These are phyloP conservation scores for Tetracladium maxilliforme DNA, from an alignment of 2,329 filamentous ascomycete genomes.

Conservation along the genomic window DNA sequence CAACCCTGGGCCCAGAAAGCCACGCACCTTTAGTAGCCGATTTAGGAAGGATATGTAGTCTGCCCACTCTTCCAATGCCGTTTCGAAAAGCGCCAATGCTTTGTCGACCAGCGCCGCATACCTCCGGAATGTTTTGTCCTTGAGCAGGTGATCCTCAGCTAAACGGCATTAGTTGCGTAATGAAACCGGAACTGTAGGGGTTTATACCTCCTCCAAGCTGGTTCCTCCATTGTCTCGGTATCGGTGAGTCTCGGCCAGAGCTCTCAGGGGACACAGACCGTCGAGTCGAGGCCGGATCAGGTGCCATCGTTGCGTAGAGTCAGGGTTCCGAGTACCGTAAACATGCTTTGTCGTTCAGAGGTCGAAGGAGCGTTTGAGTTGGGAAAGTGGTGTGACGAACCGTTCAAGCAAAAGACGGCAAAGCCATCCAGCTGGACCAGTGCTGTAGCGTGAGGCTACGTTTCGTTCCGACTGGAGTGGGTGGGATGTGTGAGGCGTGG, in stretches of 20 bases:
- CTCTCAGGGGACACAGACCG: constrained; percentile 62
- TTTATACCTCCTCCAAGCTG: constrained; percentile 61
- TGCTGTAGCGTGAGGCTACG: too few species aligned
- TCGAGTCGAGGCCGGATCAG: constrained; percentile 41
- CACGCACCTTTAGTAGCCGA: constrained; percentile 66
- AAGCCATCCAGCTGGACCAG: too few species aligned
- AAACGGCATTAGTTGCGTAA: constrained; percentile 1
- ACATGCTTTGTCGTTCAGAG: too few species aligned
- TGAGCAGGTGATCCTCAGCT: constrained; percentile 38
- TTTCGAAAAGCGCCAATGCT: constrained; percentile 80
- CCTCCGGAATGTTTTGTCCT: constrained; percentile 63
- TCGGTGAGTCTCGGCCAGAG: constrained; percentile 69
- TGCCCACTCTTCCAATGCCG: constrained; percentile 92
- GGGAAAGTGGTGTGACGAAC: too few species aligned
- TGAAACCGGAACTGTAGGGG: not conserved
- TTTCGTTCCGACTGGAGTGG: too few species aligned
- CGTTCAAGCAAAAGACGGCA: too few species aligned
- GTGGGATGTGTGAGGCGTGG: too few species aligned
- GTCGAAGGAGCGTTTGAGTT: too few species aligned
- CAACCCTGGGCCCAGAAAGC: constrained; percentile 1
- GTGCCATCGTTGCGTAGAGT: constrained; percentile 53
- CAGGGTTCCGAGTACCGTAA: too few species aligned
- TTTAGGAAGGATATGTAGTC: constrained; percentile 98
- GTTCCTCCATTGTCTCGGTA: constrained; percentile 62
- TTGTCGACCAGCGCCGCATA: constrained; percentile 84